Base-by-base conservation (phyloP, 2,329 filamentous ascomycete genomes). In the Fusarium sp. region DNA sequence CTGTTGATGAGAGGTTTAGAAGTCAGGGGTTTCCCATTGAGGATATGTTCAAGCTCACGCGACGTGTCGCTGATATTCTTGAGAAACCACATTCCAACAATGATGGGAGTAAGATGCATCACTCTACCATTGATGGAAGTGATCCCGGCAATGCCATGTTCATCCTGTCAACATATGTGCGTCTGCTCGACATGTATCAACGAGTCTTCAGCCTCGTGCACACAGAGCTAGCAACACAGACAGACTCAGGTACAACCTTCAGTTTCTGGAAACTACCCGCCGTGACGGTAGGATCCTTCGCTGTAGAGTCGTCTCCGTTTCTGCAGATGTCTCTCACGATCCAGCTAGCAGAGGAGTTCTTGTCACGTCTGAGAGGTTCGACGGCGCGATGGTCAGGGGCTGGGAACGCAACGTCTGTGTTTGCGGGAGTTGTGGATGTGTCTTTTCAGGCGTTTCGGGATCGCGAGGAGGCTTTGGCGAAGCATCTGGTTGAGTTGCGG, bases 281-380 rank as follows among this genome's bases (percentile, higher is more conserved):
- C 53, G 83, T 85, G 8, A 82, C 81, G 9, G 79, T 85, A 5
- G 83, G 83, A 9, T 82, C 81, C 7, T 83, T 84, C 49, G 79
- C 82, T 9, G 80, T 85, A 21, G 81, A 82, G 50, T 81, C 82
- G 18, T 80, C 82, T 8, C 81, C 82, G 3, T 80, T 80, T n/a
- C 76, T 85, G 38, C 83, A 84, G 66, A 83, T 85, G 80, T 83
- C 80, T 16, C 77, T 85, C 25, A 83, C 83, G 6, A 78, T 85
- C 35, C 82, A 84, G 67, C 75, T 85, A n/a, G 83, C 81, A 9
- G 82, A 84, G 64, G 82, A 84, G 71, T 83, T 85, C 46, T 77
- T 85, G 19, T 75, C 73, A 35, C 79, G 81, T 35, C 80, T 84
- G 30, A 78, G 82, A 38, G 71, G 74, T 11, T 79, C 79, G n/a